Conservation (phyloP, 2,329 filamentous ascomycete genomes). For the Fusarium buharicum region DNA sequence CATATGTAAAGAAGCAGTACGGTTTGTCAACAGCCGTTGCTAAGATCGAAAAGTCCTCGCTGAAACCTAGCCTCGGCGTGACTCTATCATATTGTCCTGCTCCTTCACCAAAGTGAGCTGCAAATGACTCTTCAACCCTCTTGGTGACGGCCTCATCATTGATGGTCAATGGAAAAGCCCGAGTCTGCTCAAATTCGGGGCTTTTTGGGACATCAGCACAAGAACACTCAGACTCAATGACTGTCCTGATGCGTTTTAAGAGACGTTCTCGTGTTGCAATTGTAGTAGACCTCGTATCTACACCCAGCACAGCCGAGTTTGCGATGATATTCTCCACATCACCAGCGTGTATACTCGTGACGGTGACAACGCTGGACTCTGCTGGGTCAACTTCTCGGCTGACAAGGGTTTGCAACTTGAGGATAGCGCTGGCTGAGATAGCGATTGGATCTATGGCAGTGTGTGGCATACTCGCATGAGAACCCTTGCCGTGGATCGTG, state of each 20-base stretch:
- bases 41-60: slow-evolving; percentile 64
- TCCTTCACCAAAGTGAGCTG: slow-evolving; percentile 54
- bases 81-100: slow-evolving; percentile 47
- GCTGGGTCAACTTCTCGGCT: slow-evolving; percentile 46
- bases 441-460: slow-evolving; percentile 19
- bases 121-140: slow-evolving; percentile 57
- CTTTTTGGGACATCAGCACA: slow-evolving; percentile 57
- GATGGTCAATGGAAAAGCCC: slow-evolving; percentile 59
- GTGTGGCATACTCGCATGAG: slow-evolving; percentile 20
- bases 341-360: slow-evolving; percentile 56
- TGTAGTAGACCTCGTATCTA: slow-evolving; percentile 54
- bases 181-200: slow-evolving; percentile 56
- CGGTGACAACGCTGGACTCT: slow-evolving; percentile 57
- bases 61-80: slow-evolving; percentile 56
- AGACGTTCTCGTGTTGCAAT: slow-evolving; percentile 49
- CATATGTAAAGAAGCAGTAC: slow-evolving; percentile 37
- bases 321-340: slow-evolving; percentile 58
- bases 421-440: slow-evolving; percentile 16
- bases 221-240: slow-evolving; percentile 63
- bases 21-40: slow-evolving; percentile 36
- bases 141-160: slow-evolving; percentile 60
- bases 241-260: slow-evolving; percentile 50
- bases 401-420: slow-evolving; percentile 47
- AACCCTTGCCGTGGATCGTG: slow-evolving; percentile 51
- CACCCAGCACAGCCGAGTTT: slow-evolving; percentile 52